Evolutionary conservation across 108 stramenopile genomes (phyloP).

Genomic region (Bacterosira constricta): DNA sequence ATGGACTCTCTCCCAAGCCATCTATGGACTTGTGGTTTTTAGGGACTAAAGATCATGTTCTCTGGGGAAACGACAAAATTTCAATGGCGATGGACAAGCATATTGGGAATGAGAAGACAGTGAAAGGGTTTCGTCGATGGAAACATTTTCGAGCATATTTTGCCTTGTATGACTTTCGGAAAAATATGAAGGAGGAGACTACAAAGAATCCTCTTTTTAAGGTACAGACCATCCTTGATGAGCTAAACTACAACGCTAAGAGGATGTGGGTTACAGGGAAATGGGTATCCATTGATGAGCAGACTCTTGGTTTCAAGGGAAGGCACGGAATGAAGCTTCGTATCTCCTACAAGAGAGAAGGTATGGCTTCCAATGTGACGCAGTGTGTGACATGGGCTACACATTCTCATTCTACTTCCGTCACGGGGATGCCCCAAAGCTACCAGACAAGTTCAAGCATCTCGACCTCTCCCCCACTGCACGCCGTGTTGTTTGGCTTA

Average conservation of each 20-base stretch:
- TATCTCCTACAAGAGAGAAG: slow-evolving; percentile 43
- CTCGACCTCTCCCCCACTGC: background rate
- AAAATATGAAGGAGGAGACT: background rate
- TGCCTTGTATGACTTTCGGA: slow-evolving; percentile 1
- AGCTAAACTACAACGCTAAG: background rate
- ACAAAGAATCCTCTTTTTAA: slow-evolving; percentile 12
- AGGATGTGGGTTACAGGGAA: slow-evolving; percentile 22
- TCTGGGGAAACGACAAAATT: background rate
- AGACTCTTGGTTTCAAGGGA: slow-evolving; percentile 36
- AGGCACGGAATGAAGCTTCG: slow-evolving; percentile 7
- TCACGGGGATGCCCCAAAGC: background rate
- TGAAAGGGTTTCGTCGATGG: background rate
- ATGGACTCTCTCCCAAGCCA: slow-evolving; percentile 10
- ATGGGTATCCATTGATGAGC: slow-evolving; percentile 29
- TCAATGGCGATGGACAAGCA: background rate
- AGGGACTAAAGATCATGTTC: background rate
- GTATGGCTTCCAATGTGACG: slow-evolving; percentile 38
- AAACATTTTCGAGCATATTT: background rate
- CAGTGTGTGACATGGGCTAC: slow-evolving; percentile 4
- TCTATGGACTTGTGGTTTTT: background rate
- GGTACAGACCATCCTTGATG: background rate
- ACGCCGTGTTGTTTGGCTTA: background rate
- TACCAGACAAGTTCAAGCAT: background rate
- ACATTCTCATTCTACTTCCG: slow-evolving; percentile 7
- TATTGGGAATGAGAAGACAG: background rate